Base-by-base conservation (phyloP, 768 basidiomycete species). In the Tephrocybe sp. region DNA sequence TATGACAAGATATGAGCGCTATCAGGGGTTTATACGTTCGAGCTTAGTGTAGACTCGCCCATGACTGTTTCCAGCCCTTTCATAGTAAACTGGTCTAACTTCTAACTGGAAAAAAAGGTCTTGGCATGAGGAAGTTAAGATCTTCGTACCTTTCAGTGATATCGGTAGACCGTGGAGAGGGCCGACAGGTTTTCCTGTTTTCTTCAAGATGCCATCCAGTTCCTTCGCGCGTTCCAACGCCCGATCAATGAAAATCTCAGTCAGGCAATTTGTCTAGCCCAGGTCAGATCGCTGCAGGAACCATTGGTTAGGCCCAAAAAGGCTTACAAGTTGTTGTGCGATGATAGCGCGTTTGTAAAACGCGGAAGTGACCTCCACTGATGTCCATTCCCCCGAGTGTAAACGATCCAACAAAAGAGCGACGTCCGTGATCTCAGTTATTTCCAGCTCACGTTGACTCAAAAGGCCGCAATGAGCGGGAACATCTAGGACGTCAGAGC, bases 331-430 rank as follows among this genome's bases (percentile, higher is more conserved):
- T 61, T 87, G 85, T 11, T 89, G 85, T 2, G 85, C 85, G 24
- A 88, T 62, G 28, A 84, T 74, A 1, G 86, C 86, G 7, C 85
- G 72, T 62, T 86, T 86, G 65, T 76, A 83, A 63, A 80, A 87
- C 0, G 85, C 84, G 0, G 67, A 76, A 0, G 81, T 81, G 6
- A 86, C 84, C 18, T 78, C 75, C 2, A 81, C 76, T 1, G 83
- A 74, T 1, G 81, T 72, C 79, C 80, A 85, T 50, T 73, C 64
- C 1, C 68, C 70, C 0, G 57, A 63, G 20, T 72, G 74, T 7
- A 88, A 65, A 43, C 74, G 80, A 34, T 67, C 45, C 8, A 86
- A 68, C 4, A 86, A 44, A 28, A 57, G 33, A 38, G 61, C 62
- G 1, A 77, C 65, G 54, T 83, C 77, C 34, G 62, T 65, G 0